A percentile compares a stretch with the other conserved stretches of the same genome.
Evolutionary conservation across 331 rosid genomes (phyloP).

Genomic region (Cydonia oblonga): DNA sequence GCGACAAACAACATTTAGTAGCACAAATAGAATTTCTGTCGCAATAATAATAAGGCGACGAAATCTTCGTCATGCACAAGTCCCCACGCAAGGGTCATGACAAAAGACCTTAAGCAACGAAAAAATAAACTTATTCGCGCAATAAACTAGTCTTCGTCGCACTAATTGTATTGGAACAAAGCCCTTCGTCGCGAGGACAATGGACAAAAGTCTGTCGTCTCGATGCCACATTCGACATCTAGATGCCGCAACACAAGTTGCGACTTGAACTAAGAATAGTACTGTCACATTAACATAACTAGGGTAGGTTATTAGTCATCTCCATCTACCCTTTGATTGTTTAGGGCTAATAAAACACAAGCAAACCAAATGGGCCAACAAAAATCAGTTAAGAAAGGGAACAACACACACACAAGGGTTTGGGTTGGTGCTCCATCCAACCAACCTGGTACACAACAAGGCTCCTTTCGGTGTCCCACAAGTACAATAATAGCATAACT

Average conservation of each 20-base stretch:
- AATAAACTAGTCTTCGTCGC: no score
- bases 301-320: neutral
- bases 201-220: no score
- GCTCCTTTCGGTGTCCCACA: slow-evolving; percentile 13
- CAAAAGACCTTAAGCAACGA: no score
- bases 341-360: neutral
- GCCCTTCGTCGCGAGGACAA: no score
- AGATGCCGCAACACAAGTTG: neutral
- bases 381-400: neutral
- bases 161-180: no score
- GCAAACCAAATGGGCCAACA: neutral
- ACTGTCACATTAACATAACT: neutral
- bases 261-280: neutral
- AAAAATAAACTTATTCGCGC: no score
- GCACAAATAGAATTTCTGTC: no score
- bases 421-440: slow-evolving; percentile 5
- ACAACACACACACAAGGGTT: neutral
- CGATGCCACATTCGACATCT: neutral
- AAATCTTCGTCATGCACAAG: no score
- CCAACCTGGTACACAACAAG: slow-evolving; percentile 11
- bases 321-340: neutral
- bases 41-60: no score
- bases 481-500: slow-evolving; percentile 1
- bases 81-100: no score
- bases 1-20: no score